Base-by-base conservation (phyloP, 176 grass and related monocot genomes). In the Oryza glaberrima region DNA sequence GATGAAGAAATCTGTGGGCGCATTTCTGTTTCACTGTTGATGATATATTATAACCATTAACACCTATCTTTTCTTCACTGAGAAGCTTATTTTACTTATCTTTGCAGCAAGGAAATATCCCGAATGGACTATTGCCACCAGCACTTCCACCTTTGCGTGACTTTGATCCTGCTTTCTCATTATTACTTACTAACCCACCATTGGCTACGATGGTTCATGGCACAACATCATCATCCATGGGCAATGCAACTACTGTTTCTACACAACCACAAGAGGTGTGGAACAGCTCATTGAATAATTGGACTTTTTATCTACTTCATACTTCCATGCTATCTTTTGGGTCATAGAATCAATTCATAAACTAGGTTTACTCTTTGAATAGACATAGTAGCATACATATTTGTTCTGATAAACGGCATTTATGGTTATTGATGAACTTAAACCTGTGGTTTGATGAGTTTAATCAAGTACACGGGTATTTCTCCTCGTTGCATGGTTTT, bases 121-220 rank as follows among this genome's bases (percentile, higher is more conserved):
- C 86, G 70, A 92, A 85, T 74, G 91, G 78, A 76, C 46, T 95
- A 58, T 65, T 95, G 61, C 71, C 88, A 68, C 85, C 90, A 63
- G 66, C 69, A 54, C 79, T 86, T 8, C 85, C 88, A 28, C 88
- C 88, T 45, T 44, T 95, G 80, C 90, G 79, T 0, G 93, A 92
- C 56, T 84, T 92, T 46, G 90, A 95, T 79, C 90, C 88, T 65
- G 82, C 90, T 58, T 84, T 95, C 23, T 88, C 88, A 51, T 77
- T 87, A 25, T 88, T 95, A 72, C 85, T 95, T 43, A 86, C 90
- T 32, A 92, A 84, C 52, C 93, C 91, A 44, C 86, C 93, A 82
- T 65, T 92, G 74, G n/a, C 90, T 73, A 78, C 91, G 30, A 83
- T 82, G 82, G 38, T 87, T 67, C 86, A 86, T 84, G 86, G 79